Evolutionary conservation across 495 filamentous ascomycete genomes (phyloP).

Genomic region (Annulohypoxylon nitens): DNA sequence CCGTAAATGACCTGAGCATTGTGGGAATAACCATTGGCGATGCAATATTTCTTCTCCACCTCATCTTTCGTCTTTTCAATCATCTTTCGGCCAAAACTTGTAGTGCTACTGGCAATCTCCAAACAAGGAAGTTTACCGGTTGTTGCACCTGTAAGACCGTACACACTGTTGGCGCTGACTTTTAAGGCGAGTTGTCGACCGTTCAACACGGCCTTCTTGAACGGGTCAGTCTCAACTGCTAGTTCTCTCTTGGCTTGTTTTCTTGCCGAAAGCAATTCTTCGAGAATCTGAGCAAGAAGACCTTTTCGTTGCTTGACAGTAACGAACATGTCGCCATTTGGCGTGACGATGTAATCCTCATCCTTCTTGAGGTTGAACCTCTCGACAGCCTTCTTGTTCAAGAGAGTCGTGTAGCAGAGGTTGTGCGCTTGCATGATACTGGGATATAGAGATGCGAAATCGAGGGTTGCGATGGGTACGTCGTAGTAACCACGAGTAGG

Average conservation of each 20-base stretch:
- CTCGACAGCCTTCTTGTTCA: conserved; percentile 84
- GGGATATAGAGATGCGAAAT: conserved; percentile 98
- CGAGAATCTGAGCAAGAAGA: conserved; percentile 92
- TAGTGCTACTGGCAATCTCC: conserved; percentile 95
- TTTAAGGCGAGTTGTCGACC: conserved; percentile 97
- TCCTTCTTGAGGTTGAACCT: conserved; percentile 80
- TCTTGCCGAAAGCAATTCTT: conserved; percentile 88
- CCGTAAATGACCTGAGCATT: conserved; percentile 98
- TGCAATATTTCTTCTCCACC: conserved; percentile 88
- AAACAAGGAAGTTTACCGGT: conserved; percentile 96
- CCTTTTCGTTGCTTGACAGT: conserved; percentile 92
- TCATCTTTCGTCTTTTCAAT: conserved; percentile 96
- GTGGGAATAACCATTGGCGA: conserved; percentile 93
- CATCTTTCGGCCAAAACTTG: conserved; percentile 96
- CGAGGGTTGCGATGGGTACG: conserved; percentile 94
- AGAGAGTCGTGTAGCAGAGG: conserved; percentile 94
- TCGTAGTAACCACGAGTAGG: conserved; percentile 92
- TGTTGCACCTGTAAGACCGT: conserved; percentile 95
- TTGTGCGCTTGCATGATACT: conserved; percentile 99
- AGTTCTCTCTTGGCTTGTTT: conserved; percentile 94
- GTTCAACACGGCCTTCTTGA: conserved; percentile 98
- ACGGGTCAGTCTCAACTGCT: conserved; percentile 90
- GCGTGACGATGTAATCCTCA: conserved; percentile 96
- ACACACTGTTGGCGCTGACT: conserved; percentile 97
- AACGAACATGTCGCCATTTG: conserved; percentile 93